Conservation (phyloP, 768 basidiomycete genomes). For the Mycena olivaceomarginata region DNA sequence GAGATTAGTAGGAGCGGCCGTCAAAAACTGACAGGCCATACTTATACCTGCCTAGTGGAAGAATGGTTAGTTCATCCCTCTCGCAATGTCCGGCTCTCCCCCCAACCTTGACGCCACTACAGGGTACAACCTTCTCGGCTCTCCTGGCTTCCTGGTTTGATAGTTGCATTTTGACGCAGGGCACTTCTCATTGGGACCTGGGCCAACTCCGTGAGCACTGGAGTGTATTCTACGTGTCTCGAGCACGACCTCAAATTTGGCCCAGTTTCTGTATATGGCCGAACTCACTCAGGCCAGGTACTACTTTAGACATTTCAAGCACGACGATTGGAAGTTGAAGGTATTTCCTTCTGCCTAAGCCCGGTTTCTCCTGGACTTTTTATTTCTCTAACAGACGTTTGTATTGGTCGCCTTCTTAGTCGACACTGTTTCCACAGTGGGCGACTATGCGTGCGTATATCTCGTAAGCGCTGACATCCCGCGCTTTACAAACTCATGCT, state of each 20-base stretch:
- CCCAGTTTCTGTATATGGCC: not conserved
- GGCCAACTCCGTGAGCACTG: constrained; percentile 28
- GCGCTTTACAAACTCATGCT: constrained; percentile 5
- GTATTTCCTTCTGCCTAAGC: no score
- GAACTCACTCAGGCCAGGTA: no score
- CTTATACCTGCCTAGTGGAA: no score
- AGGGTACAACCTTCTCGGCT: constrained; percentile 14
- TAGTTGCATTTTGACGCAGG: no score
- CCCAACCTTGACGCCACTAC: constrained; percentile 18
- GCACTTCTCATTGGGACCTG: not conserved
- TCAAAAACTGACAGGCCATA: no score
- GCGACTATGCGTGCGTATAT: constrained; percentile 29
- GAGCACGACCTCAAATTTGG: constrained; percentile 18
- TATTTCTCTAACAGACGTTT: constrained; percentile 13
- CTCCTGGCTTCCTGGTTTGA: not conserved
- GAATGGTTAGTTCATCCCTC: no score
- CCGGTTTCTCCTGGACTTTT: no score
- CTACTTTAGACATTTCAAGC: no score
- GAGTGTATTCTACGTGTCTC: not conserved
- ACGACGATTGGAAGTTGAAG: not conserved
- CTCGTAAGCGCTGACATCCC: constrained; percentile 7
- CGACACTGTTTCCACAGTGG: constrained; percentile 23
- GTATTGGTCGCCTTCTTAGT: not conserved
- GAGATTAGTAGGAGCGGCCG: no score
- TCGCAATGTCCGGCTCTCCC: not conserved